A percentile compares a stretch with the other conserved stretches of the same genome.
Conservation (phyloP, 805 yeast species). For the Brettanomyces bruxellensis region DNA sequence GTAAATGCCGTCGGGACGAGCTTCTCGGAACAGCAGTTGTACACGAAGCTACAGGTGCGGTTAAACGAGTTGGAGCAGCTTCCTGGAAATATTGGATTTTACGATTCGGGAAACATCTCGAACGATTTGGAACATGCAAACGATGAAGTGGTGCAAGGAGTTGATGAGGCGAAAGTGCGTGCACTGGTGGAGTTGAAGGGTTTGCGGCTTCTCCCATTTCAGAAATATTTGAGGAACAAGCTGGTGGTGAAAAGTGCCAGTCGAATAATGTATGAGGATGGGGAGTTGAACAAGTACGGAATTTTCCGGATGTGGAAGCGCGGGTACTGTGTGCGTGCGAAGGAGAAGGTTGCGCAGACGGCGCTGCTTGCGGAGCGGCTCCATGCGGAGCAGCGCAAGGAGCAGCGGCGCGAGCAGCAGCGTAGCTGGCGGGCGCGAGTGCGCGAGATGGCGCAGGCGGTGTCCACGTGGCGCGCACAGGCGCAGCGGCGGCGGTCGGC, state of each 20-base stretch:
- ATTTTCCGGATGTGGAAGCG: constrained; percentile 60
- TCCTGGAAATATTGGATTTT: constrained; percentile 66
- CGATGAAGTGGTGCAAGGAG: constrained; percentile 34
- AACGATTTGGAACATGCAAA: constrained; percentile 30
- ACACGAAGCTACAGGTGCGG: constrained; percentile 47
- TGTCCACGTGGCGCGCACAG: constrained; percentile 12
- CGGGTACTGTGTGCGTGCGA: constrained; percentile 57
- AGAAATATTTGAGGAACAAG: constrained; percentile 58
- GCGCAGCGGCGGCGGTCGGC: constrained; percentile 22
- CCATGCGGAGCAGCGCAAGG: constrained; percentile 53
- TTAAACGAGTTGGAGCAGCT: constrained; percentile 51
- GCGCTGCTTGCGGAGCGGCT: constrained; percentile 67
- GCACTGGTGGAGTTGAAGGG: constrained; percentile 66
- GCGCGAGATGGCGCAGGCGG: no score
- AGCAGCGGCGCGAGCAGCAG: constrained; percentile 39
- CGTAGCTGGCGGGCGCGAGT: no score
- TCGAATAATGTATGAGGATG: constrained; percentile 43
- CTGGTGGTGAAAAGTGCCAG: constrained; percentile 31
- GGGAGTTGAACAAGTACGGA: constrained; percentile 42
- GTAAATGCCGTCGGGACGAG: constrained; percentile 39
- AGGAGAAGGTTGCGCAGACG: constrained; percentile 64
- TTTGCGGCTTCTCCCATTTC: constrained; percentile 55
- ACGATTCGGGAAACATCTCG: constrained; percentile 24
- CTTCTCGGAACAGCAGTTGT: constrained; percentile 43
- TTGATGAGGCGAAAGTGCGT: constrained; percentile 53